A percentile compares a stretch with the other conserved stretches of the same genome.
These are phyloP conservation scores for Phyllosticta citribraziliensis DNA, from an alignment of 2,329 filamentous ascomycete genomes.

Conservation along the genomic window DNA sequence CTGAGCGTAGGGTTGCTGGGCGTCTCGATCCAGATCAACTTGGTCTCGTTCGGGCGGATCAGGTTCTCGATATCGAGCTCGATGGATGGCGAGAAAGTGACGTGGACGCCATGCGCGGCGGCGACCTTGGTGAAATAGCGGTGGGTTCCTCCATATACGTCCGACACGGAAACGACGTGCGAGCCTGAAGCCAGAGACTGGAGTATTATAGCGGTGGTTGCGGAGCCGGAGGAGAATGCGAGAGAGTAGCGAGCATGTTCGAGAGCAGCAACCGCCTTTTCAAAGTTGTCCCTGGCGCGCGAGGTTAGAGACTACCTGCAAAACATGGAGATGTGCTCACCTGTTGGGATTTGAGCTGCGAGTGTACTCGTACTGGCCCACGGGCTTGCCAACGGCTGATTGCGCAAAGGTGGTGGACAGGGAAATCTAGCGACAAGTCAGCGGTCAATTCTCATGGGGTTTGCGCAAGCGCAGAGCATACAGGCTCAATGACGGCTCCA, in stretches of 20 bases:
- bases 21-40: constrained; percentile 93
- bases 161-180: constrained; percentile 91
- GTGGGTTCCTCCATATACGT: constrained; percentile 97
- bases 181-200: constrained; percentile 85
- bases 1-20: constrained; percentile 91
- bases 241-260: constrained; percentile 89
- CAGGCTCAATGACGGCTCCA: constrained; percentile 86
- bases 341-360: constrained; percentile 88
- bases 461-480: constrained; percentile 25
- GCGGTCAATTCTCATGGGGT: constrained; percentile 1
- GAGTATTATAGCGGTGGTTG: constrained; percentile 84
- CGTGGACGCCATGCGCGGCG: constrained; percentile 82
- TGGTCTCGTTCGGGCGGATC: constrained; percentile 73
- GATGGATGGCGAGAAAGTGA: constrained; percentile 89
- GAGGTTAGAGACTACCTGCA: not conserved
- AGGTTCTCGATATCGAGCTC: constrained; percentile 77
- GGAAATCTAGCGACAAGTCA: constrained; percentile 53
- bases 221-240: constrained; percentile 88
- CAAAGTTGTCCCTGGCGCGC: constrained; percentile 66
- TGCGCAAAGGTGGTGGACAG: constrained; percentile 97
- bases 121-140: constrained; percentile 98
- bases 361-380: constrained; percentile 88
- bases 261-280: constrained; percentile 79
- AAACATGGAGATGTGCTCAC: constrained; percentile 21
- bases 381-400: constrained; percentile 71